These are phyloP conservation scores for Excoecaria agallocha DNA, from an alignment of 345 rosid species.

Conservation along the genomic window DNA sequence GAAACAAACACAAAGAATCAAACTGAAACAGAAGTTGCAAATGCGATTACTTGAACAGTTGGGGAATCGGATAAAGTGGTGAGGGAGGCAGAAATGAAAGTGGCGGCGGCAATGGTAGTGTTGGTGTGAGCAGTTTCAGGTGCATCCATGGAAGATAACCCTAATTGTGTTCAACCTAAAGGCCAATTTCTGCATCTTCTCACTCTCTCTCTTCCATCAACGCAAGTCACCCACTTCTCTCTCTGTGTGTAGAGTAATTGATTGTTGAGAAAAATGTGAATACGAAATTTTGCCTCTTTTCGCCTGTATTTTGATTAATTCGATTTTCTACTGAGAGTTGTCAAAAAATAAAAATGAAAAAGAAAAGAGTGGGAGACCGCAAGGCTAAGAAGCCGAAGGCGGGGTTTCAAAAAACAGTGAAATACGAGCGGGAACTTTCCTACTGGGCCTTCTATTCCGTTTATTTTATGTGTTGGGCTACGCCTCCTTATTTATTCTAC, in stretches of 20 bases:
- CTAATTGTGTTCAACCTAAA: conserved; percentile 7
- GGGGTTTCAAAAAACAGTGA: conserved; percentile 12
- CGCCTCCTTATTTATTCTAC: too few relatives aligned
- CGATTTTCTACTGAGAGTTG: not conserved
- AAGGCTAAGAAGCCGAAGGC: not conserved
- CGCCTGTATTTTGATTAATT: not conserved
- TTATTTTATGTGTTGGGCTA: not conserved
- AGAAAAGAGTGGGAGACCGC: conserved; percentile 5
- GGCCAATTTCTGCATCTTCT: conserved; percentile 27
- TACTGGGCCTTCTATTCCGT: not conserved
- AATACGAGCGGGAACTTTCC: conserved; percentile 19
- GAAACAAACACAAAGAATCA: not conserved
- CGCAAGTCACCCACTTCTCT: not conserved
- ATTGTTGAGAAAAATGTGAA: not conserved
- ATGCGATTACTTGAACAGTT: conserved; percentile 39
- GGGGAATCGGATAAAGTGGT: conserved; percentile 25
- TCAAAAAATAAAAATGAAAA: not conserved
- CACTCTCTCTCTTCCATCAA: not conserved
- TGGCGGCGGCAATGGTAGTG: conserved; percentile 1
- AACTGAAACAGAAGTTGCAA: not conserved
- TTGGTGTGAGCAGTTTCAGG: conserved; percentile 20
- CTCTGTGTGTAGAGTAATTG: not conserved
- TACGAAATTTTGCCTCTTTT: not conserved
- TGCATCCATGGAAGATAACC: conserved; percentile 30
- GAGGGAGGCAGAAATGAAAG: not conserved